These are phyloP conservation scores for Candida tibetensis DNA, from an alignment of 805 yeast species.

Conservation along the genomic window DNA sequence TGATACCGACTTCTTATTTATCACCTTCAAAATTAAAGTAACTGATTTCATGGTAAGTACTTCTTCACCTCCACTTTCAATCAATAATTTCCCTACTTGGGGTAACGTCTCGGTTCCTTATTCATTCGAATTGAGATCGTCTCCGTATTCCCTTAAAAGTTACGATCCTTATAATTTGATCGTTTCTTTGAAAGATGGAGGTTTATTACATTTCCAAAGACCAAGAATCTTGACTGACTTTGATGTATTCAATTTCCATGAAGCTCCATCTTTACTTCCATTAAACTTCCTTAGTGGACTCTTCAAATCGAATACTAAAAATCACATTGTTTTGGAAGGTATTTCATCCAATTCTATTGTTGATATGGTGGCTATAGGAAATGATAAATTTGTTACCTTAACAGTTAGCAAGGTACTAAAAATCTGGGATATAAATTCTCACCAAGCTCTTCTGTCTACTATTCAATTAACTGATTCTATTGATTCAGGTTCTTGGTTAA, in stretches of 20 bases:
- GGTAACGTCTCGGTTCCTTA: constrained; percentile 67
- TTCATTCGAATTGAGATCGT: constrained; percentile 42
- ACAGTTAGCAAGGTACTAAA: constrained; percentile 54
- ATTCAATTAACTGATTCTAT: constrained; percentile 15
- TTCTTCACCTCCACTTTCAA: constrained; percentile 11
- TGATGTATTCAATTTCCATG: constrained; percentile 53
- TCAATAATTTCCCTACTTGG: constrained; percentile 51
- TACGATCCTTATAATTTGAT: constrained; percentile 46
- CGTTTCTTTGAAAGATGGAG: constrained; percentile 74
- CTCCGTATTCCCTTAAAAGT: constrained; percentile 52
- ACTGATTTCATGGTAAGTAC: constrained; percentile 36
- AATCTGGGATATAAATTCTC: constrained; percentile 55
- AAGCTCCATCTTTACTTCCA: constrained; percentile 34
- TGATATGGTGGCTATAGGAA: constrained; percentile 35
- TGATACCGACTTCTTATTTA: constrained; percentile 48
- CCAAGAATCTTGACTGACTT: constrained; percentile 23
- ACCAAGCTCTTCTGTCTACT: constrained; percentile 20
- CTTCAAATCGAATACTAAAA: constrained; percentile 14
- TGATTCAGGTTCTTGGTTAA: constrained; percentile 22
- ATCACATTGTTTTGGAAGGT: constrained; percentile 28
- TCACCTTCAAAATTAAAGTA: constrained; percentile 46
- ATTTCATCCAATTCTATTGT: constrained; percentile 43
- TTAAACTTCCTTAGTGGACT: constrained; percentile 26
- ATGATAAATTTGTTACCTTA: constrained; percentile 45
- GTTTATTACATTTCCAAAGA: constrained; percentile 56